Percentiles rank a stretch among this genome's conserved stretches.
Evolutionary conservation across 2,329 filamentous ascomycete species (phyloP).

Genomic region (Amauroascus verrucosus): DNA sequence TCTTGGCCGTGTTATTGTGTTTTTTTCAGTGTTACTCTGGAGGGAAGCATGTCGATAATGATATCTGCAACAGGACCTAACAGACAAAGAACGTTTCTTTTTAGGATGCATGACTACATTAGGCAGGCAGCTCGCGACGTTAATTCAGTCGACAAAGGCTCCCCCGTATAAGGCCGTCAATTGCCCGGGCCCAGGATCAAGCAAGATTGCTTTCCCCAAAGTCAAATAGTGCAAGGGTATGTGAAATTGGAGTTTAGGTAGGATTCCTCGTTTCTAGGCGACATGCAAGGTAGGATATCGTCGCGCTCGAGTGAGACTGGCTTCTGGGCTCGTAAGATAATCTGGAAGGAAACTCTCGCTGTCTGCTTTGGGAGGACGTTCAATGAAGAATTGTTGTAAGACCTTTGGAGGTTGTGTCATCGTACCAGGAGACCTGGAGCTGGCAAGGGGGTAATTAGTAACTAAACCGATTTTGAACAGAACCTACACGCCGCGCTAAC

Average conservation of each 20-base stretch:
- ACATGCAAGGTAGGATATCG: not conserved
- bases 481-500: not conserved
- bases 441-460: not conserved
- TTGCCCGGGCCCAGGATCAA: not conserved
- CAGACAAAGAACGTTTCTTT: no score
- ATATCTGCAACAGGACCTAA: no score
- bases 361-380: no score
- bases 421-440: no score
- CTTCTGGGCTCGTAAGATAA: not conserved
- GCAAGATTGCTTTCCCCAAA: not conserved
- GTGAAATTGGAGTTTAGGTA: conserved; percentile 4
- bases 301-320: conserved; percentile 3
- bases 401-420: no score
- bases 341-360: no score
- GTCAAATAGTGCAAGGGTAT: not conserved
- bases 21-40: no score
- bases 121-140: no score
- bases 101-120: no score
- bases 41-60: no score
- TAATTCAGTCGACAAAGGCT: not conserved
- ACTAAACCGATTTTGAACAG: not conserved
- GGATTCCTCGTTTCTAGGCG: conserved; percentile 4
- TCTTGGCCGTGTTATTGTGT: no score
- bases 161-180: not conserved
- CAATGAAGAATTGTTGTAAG: no score